A percentile compares a stretch with the other conserved stretches of the same genome.
Evolutionary conservation across 2,329 filamentous ascomycete genomes (phyloP).

Genomic region (Phoma sp.): DNA sequence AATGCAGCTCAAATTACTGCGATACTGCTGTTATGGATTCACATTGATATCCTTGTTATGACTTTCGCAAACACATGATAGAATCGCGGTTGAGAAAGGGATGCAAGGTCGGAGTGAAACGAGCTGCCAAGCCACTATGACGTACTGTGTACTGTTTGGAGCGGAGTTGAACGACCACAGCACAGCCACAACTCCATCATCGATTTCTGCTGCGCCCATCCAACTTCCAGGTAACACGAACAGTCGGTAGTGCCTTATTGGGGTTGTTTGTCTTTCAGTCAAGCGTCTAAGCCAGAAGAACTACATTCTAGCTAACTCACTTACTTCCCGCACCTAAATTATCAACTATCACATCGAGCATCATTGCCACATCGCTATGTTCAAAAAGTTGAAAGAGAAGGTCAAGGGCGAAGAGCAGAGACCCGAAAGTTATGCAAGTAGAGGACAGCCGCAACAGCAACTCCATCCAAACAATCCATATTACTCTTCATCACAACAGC

Average conservation of each 20-base stretch:
- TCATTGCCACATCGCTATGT: slow-evolving; percentile 28
- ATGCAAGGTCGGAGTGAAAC: neutral
- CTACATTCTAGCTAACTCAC: neutral
- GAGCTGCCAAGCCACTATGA: slow-evolving; percentile 11
- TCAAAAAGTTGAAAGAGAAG: slow-evolving; percentile 47
- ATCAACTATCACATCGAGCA: neutral
- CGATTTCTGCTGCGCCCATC: neutral
- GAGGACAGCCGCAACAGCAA: slow-evolving; percentile 29
- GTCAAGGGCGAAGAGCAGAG: slow-evolving; percentile 36
- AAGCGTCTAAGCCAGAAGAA: neutral
- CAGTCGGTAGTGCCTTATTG: neutral
- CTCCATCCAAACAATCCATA: slow-evolving; percentile 35
- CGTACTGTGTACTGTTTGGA: slow-evolving; percentile 2
- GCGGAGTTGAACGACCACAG: neutral
- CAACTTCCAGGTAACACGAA: neutral
- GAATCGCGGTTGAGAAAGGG: neutral
- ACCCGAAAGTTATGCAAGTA: slow-evolving; percentile 7
- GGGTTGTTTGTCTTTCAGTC: neutral
- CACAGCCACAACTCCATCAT: slow-evolving; percentile 7
- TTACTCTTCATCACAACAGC: slow-evolving; percentile 21
- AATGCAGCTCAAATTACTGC: too few species aligned
- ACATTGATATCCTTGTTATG: too few species aligned
- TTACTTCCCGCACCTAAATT: neutral
- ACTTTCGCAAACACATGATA: neutral
- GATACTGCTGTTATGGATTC: neutral